Base-by-base conservation (phyloP, 1,284 basidiomycete genomes). In the Apiotrichum gracile region DNA sequence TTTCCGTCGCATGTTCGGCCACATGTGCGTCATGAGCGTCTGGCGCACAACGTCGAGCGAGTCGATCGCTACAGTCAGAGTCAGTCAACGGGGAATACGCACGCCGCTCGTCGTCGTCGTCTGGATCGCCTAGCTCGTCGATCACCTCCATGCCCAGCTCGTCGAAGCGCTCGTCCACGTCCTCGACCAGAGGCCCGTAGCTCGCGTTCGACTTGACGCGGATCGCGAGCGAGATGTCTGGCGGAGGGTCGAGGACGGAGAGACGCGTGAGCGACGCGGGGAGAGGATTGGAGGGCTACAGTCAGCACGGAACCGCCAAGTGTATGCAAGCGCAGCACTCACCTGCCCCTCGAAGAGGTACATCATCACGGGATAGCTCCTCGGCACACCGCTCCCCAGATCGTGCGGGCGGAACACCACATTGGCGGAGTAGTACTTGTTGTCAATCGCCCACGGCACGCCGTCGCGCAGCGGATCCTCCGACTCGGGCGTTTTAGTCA, bases 391-490 rank as follows among this genome's bases (percentile, higher is more conserved):
- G 16, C 8, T 14, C 16, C 49, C 51, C 1, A 66, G 43, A 12
- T 57, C 34, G 21, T 61, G 48, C n/a, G 80, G 72, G 7, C 81
- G 77, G 64, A 91, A 87, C 51, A 83, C 80, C 7, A 91, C 85
- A 49, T 81, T 74, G 5, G 89, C 89, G 13, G 83, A 81, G 74
- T 91, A 92, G 73, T 92, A 92, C 71, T 83, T 86, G 78, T 92
- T 91, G 54, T 78, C 76, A 55, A 92, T 87, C 29, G 79, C 85
- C 87, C 88, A 91, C 14, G 83, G 84, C 31, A 86, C 72, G 1
- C 21, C 21, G 13, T 50, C 48, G 33, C 35, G 35, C 4, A 46
- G 33, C 16, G 46, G 24, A 39, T 45, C 51, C 1, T 54, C 48
- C 21, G 34, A 43, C 31, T 31, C 25, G 29, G 14, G 7, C 25